Conservation (phyloP, 129 eudicot species). For the Scalesia atractyloides region DNA sequence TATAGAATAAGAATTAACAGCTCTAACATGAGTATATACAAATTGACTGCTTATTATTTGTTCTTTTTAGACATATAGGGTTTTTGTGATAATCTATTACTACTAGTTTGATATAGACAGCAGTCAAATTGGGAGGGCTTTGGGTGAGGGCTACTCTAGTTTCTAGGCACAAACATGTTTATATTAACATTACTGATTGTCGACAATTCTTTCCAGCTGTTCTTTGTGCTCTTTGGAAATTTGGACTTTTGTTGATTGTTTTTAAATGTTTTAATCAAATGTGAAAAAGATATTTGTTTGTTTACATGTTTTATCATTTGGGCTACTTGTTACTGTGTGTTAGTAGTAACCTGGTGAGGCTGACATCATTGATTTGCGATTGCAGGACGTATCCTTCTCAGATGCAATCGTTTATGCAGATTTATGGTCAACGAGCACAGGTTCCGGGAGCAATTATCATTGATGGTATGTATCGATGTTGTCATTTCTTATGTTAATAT, state of each 20-base stretch:
- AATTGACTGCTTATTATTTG: too few relatives aligned
- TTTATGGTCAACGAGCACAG: constrained; percentile 77
- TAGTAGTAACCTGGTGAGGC: background rate
- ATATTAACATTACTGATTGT: background rate
- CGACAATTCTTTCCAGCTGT: background rate
- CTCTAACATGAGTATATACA: too few relatives aligned
- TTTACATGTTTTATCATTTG: background rate
- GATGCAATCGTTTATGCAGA: constrained; percentile 73
- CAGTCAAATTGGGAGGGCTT: constrained; percentile 3
- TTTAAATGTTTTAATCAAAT: background rate
- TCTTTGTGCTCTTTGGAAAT: background rate
- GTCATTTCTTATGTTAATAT: background rate
- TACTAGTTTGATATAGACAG: background rate
- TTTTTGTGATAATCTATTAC: background rate
- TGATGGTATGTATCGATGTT: constrained; percentile 56
- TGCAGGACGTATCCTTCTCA: constrained; percentile 61
- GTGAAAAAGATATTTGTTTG: background rate
- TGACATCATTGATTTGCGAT: constrained; percentile 28
- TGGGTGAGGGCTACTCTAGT: background rate
- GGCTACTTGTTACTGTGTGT: constrained; percentile 6
- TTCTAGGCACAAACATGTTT: constrained; percentile 4
- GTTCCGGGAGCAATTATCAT: constrained; percentile 89
- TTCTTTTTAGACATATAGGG: too few relatives aligned
- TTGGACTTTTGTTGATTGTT: background rate
- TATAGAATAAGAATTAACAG: too few relatives aligned